Evolutionary conservation across 305 asterid species (phyloP).

Genomic region (Fraxinus sp.): DNA sequence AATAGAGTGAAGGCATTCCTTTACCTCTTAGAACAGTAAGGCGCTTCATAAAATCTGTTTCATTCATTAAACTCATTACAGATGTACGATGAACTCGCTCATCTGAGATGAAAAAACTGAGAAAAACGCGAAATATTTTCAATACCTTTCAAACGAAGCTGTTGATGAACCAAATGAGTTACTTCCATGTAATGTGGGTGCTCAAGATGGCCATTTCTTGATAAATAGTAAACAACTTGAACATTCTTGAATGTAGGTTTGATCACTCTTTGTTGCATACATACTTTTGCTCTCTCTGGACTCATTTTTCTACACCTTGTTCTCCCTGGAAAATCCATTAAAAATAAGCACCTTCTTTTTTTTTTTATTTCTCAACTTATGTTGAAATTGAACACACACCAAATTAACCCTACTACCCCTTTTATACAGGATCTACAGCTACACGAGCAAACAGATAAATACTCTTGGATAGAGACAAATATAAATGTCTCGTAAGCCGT

Average conservation of each 20-base stretch:
- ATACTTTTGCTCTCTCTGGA: constrained; percentile 36
- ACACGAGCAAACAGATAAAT: constrained; percentile 24
- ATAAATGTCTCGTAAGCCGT: constrained; percentile 27
- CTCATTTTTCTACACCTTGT: constrained; percentile 42
- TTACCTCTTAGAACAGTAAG: constrained; percentile 65
- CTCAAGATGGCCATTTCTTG: constrained; percentile 83
- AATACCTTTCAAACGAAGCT: constrained; percentile 72
- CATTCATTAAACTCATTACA: background rate
- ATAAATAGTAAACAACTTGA: constrained; percentile 69
- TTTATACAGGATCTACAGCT: background rate
- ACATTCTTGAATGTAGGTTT: constrained; percentile 59
- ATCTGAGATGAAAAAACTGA: background rate
- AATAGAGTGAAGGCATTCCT: constrained; percentile 83
- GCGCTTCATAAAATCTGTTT: constrained; percentile 66
- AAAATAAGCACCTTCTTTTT: background rate
- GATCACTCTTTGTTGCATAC: constrained; percentile 17
- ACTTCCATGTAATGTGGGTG: constrained; percentile 89
- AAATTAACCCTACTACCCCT: background rate
- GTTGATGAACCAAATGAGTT: constrained; percentile 61
- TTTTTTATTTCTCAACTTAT: too few species aligned
- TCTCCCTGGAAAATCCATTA: constrained; percentile 42
- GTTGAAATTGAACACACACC: constrained; percentile 10
- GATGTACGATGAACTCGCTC: background rate
- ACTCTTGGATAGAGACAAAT: constrained; percentile 20
- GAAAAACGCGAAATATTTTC: background rate